Base-by-base conservation (phyloP, 331 rosid genomes). In the Dryas integrifolia region DNA sequence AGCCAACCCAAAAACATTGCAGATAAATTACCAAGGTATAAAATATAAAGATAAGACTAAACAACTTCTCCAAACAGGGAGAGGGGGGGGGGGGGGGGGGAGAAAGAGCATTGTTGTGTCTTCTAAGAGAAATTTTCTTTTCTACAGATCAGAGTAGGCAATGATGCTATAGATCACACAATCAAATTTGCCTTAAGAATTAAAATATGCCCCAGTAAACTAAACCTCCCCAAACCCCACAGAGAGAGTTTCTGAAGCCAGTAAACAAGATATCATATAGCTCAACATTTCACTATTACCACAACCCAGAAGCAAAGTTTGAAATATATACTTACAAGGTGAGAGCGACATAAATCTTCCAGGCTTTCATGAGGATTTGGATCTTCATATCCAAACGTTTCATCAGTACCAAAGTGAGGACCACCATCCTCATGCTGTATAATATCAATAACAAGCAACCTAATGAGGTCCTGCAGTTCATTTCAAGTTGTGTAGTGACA, bases 291-390 rank as follows among this genome's bases (percentile, higher is more conserved):
- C 38, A 70, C 41, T 52, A 40, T 21, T 70, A 39, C 58, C 46
- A 48, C 8, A 65, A 77, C 8, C n/a, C 48, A 6, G 70, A 66
- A 55, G 51, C 53, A 57, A 48, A 71, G 57, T 58, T 61, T 39
- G 39, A 70, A 65, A 48, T 52, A 38, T 43, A 58, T 43, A 75
- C 92, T 83, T 84, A 95, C 98, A 69, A 95, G 87, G 85, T 95
- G 99, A 88, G 96, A 92, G 75, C 93, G 96, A 76, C 99, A 95
- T 11, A 95, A 90, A 74, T 91, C 97, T 89, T 92, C 97, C 72
- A 89, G 73, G 78, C 84, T 89, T 81, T 80, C 71, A 65, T 83
- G 90, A 77, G 91, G 81, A 77, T 84, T 77, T 52, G 87, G 83
- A 87, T 66, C 77, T 46, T 84, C 86, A 63, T 73, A 67, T 76